Conservation (phyloP, 441 rosid genomes). For the Biscutella laevigata region DNA sequence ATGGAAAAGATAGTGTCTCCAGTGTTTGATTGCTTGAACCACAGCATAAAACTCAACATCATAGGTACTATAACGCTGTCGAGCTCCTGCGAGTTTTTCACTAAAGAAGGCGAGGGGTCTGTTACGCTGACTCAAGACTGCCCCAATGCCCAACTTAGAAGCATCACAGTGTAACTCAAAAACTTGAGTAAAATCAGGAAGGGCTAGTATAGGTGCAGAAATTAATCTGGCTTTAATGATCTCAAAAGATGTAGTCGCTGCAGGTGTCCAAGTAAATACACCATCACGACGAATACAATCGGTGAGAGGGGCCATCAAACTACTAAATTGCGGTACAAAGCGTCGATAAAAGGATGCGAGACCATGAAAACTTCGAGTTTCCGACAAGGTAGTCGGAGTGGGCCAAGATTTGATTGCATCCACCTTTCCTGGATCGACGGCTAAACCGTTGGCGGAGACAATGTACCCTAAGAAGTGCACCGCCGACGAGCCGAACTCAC, state of each 20-base stretch:
- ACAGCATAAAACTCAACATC: constrained; percentile 7
- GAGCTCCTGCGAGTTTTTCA: neutral
- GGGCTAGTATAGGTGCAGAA: too few species aligned
- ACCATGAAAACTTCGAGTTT: neutral
- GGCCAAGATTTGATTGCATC: neutral
- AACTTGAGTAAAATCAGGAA: neutral
- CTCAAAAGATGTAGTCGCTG: neutral
- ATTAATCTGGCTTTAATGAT: neutral
- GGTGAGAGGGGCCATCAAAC: neutral
- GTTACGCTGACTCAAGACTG: neutral
- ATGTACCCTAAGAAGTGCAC: too few species aligned
- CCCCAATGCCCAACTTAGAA: neutral
- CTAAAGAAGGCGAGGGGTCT: neutral
- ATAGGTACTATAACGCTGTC: neutral
- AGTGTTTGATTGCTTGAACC: constrained; percentile 6
- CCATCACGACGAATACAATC: neutral
- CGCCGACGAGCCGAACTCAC: too few species aligned
- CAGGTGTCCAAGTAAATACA: neutral
- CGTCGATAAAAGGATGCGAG: neutral
- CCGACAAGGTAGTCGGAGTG: neutral
- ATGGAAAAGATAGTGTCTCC: neutral
- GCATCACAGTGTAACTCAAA: constrained; percentile 6
- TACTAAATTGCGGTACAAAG: neutral
- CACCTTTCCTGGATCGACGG: neutral
- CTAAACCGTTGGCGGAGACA: neutral